Evolutionary conservation across 2,329 filamentous ascomycete genomes (phyloP), one percentile per base, ranked within the genome.

Genomic region (Arachnopeziza araneosa): DNA sequence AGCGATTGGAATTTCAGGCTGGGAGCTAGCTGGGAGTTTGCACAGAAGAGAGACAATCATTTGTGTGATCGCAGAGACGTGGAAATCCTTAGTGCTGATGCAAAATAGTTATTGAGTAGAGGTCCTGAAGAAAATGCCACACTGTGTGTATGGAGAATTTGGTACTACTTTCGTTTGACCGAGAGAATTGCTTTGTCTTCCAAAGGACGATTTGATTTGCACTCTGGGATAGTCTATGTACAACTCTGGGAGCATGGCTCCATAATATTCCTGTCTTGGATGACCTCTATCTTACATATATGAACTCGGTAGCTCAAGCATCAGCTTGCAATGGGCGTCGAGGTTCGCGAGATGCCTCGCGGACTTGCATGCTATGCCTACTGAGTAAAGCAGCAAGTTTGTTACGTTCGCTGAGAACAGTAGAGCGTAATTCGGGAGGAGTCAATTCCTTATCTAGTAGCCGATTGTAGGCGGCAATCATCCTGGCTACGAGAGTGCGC

Each of bases 311-410:
- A 52, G 9, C n/a, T 24, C 50, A 52, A 52, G 50, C 21, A n/a
- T 12, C 50, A 14, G 50, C 50, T 5, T 44, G 36, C 2, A 14
- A 3, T 19, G 10, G 12, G 12, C 2, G 12, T 44, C 17, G 12
- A 12, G 3, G 2, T 12, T 14, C 36, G 17, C 36, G 36, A 44
- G 36, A 44, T 14, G 36, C 36, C 17, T 44, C 17, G 36, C 17
- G 36, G 36, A 44, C 36, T 44, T 44, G 36, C 36, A 44, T 44
- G 12, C 36, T 66, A 26, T 65, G 56, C 23, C 71, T 69, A 50
- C 74, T 64, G 3, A 74, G 64, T 21, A 72, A 71, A n/a, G 76
- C 73, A n/a, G 74, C 63, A 56, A 78, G 57, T 49, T 69, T 67
- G 49, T 71, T 68, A 23, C 71, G 69, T 22, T 70, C 67, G 21